phyloP scores from a whole-genome alignment of 108 stramenopile genomes.

The Thalassiosira profunda region DNA sequence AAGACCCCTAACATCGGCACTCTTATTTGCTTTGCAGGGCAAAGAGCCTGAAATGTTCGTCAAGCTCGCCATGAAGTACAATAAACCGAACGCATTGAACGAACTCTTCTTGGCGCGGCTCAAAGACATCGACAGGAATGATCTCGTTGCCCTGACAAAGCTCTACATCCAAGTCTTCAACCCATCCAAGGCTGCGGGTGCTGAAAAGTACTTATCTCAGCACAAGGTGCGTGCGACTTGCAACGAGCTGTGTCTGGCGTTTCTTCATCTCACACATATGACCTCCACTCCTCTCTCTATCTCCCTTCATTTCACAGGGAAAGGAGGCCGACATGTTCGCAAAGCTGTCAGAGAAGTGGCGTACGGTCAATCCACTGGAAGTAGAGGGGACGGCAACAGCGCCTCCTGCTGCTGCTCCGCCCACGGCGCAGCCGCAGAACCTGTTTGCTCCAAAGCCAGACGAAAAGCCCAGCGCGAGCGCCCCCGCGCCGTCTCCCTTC shows the following conservation, averaged over 20 bases:
- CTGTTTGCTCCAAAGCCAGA: background rate
- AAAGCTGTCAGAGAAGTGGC: constrained; percentile 9
- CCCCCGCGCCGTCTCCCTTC: no score
- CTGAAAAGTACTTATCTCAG: background rate
- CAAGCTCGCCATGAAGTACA: constrained; percentile 67
- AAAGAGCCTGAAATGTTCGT: constrained; percentile 71
- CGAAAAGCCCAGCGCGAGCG: no score
- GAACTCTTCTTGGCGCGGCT: constrained; percentile 21
- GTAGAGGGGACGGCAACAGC: constrained; percentile 6
- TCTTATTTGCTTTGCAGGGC: constrained; percentile 28
- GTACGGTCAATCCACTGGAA: constrained; percentile 20
- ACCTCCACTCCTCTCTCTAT: background rate
- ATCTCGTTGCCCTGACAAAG: constrained; percentile 24
- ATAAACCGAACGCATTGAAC: constrained; percentile 63
- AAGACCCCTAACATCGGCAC: no score
- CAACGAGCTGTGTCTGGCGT: no score
- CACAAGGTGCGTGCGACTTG: constrained; percentile 7
- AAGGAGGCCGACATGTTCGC: constrained; percentile 24
- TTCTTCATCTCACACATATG: no score
- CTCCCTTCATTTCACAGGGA: constrained; percentile 32
- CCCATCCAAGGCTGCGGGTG: constrained; percentile 29
- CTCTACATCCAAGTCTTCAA: constrained; percentile 40
- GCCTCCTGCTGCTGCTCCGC: background rate
- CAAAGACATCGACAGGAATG: constrained; percentile 18
- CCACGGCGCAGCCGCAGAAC: background rate